phyloP scores from a whole-genome alignment of 495 filamentous ascomycete genomes.

The Podospora didyma region DNA sequence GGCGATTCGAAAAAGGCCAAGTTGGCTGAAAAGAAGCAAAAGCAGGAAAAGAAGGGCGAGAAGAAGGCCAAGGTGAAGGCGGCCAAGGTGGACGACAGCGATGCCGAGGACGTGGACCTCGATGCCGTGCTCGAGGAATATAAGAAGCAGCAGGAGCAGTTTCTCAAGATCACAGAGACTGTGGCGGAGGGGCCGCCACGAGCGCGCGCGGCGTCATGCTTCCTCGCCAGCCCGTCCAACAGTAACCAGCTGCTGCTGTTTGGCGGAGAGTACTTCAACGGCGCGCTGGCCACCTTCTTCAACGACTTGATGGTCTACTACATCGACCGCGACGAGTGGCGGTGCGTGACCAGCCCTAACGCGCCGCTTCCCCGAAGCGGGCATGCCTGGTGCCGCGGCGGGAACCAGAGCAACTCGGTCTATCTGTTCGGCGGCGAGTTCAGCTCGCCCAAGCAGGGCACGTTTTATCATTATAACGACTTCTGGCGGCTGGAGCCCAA shows the following conservation, averaged over 20 bases:
- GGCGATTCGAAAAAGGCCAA: conserved; percentile 57
- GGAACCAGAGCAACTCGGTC: conserved; percentile 71
- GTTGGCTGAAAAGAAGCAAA: conserved; percentile 59
- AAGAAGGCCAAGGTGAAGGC: conserved; percentile 57
- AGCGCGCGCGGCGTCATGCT: conserved; percentile 69
- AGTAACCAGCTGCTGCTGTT: conserved; percentile 87
- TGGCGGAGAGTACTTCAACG: conserved; percentile 73
- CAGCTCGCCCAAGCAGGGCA: conserved; percentile 81
- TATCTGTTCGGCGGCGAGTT: conserved; percentile 87
- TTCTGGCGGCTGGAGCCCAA: conserved; percentile 89
- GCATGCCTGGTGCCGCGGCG: conserved; percentile 87
- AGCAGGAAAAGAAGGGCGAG: conserved; percentile 60
- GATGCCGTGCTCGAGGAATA: conserved; percentile 97
- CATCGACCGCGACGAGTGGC: conserved; percentile 83
- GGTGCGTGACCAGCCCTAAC: conserved; percentile 82
- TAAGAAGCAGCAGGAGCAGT: conserved; percentile 76
- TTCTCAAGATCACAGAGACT: conserved; percentile 87
- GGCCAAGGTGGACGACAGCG: conserved; percentile 59
- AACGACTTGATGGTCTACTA: conserved; percentile 83
- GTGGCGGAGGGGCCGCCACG: conserved; percentile 66
- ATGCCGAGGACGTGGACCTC: conserved; percentile 88
- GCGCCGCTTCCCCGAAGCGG: conserved; percentile 86
- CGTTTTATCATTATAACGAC: conserved; percentile 98
- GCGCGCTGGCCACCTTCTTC: conserved; percentile 59
- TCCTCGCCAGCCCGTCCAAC: conserved; percentile 80